Percentiles rank a stretch among this genome's conserved stretches.
Conservation (phyloP, 2,329 filamentous ascomycete genomes). For the Decorospora gaudefroyi region DNA sequence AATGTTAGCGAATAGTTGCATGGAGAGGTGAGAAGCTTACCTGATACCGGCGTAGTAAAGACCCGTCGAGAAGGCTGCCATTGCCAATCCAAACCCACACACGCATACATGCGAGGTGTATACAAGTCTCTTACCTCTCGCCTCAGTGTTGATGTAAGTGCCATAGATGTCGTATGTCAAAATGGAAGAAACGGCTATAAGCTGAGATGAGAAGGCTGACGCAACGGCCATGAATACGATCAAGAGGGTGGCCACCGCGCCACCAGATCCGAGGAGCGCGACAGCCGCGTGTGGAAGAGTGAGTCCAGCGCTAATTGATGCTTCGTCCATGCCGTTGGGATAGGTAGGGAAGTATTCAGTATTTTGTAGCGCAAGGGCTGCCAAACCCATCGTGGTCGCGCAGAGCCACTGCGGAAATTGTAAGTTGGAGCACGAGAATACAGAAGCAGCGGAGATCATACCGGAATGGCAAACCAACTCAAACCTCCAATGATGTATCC, state of each 20-base stretch:
- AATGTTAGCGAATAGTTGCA: background rate
- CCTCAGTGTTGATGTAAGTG: constrained; percentile 76
- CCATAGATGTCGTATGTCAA: constrained; percentile 87
- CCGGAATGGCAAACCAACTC: constrained; percentile 55
- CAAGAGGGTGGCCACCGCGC: constrained; percentile 41
- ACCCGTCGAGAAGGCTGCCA: constrained; percentile 78
- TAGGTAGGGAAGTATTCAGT: constrained; percentile 52
- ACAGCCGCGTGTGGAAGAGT: constrained; percentile 40
- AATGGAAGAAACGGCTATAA: constrained; percentile 76
- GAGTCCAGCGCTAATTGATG: constrained; percentile 36
- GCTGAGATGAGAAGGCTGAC: constrained; percentile 51
- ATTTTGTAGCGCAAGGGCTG: constrained; percentile 50
- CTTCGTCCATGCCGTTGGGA: constrained; percentile 37
- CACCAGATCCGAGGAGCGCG: constrained; percentile 40
- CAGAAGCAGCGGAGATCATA: constrained; percentile 6
- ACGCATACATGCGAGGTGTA: constrained; percentile 76
- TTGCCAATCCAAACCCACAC: constrained; percentile 74
- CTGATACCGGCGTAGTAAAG: constrained; percentile 52
- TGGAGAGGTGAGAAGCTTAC: constrained; percentile 1
- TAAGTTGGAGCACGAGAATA: background rate
- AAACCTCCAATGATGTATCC: constrained; percentile 58
- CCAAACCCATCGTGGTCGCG: constrained; percentile 54
- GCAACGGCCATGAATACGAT: constrained; percentile 57
- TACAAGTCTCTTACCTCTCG: constrained; percentile 75
- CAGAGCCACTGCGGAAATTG: constrained; percentile 45